Conservation (phyloP, 768 basidiomycete species). For the Filobasidium floriforme region DNA sequence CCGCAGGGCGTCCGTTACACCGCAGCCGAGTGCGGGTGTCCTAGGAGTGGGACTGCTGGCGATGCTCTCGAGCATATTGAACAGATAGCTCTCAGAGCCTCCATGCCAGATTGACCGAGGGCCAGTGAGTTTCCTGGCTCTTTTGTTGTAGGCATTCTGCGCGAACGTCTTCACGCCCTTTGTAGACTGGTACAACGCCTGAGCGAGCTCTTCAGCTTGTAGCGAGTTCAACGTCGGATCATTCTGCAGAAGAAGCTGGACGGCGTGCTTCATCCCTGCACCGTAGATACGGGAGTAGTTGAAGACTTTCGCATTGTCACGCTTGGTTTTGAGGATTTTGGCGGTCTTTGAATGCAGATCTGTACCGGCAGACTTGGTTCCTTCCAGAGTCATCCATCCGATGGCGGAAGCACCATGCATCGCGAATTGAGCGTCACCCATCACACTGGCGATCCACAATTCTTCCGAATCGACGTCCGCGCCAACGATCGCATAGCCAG, state of each 20-base stretch:
- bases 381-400: conserved; percentile 99
- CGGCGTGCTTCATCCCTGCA: conserved; percentile 91
- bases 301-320: conserved; percentile 92
- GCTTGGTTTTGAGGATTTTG: conserved; percentile 78
- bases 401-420: conserved; percentile 91
- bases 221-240: conserved; percentile 71
- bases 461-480: conserved; percentile 99
- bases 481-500: conserved; percentile 88
- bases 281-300: conserved; percentile 98
- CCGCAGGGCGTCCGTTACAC: conserved; percentile 84
- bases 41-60: conserved; percentile 75
- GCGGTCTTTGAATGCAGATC: conserved; percentile 97
- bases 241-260: conserved; percentile 75
- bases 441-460: conserved; percentile 95
- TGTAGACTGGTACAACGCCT: conserved; percentile 80
- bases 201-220: conserved; percentile 69
- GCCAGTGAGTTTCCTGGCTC: conserved; percentile 59
- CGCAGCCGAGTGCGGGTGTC: conserved; percentile 89
- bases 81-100: conserved; percentile 88
- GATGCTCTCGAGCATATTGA: conserved; percentile 96
- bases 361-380: conserved; percentile 86
- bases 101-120: conserved; percentile 77
- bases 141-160: conserved; percentile 61
- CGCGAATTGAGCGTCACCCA: conserved; percentile 98
- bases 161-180: conserved; percentile 57